Conservation (phyloP, 2,329 filamentous ascomycete species). For the Xylariaceae sp. region DNA sequence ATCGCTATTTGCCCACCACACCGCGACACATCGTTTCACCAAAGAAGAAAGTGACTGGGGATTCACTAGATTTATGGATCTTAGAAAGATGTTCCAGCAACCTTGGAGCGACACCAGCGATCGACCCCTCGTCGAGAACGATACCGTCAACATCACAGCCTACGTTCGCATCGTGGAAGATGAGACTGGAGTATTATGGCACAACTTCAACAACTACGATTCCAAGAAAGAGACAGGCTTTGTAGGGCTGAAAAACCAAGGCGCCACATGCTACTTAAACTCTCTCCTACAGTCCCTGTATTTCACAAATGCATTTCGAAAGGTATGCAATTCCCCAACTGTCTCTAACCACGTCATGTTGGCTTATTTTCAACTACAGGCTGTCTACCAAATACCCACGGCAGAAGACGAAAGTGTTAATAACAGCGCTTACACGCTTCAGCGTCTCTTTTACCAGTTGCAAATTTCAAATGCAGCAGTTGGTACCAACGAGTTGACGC, state of each 20-base stretch:
- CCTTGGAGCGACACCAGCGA: constrained; percentile 64
- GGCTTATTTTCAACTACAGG: constrained; percentile 46
- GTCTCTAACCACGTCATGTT: background rate
- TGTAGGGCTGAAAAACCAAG: constrained; percentile 94
- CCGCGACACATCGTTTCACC: constrained; percentile 92
- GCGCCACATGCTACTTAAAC: constrained; percentile 86
- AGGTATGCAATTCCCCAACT: constrained; percentile 51
- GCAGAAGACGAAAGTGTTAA: constrained; percentile 74
- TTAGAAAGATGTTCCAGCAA: constrained; percentile 77
- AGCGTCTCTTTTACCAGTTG: constrained; percentile 90
- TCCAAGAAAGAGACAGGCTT: constrained; percentile 99
- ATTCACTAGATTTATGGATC: constrained; percentile 93
- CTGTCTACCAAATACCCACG: constrained; percentile 96
- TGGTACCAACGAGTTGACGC: constrained; percentile 87
- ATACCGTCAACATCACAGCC: constrained; percentile 75
- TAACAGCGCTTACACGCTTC: constrained; percentile 91
- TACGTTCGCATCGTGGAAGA: constrained; percentile 82
- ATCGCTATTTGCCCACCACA: constrained; percentile 75
- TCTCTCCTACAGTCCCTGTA: constrained; percentile 81
- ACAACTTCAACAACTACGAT: constrained; percentile 91
- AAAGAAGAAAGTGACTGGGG: constrained; percentile 98
- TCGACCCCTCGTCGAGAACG: constrained; percentile 74
- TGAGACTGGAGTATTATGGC: constrained; percentile 85
- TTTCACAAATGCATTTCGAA: constrained; percentile 90
- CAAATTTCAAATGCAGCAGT: constrained; percentile 85